Evolutionary conservation across 1,284 basidiomycete genomes (phyloP), one percentile per base, ranked within the genome.

Genomic region (Lignosus rhinocerotis): DNA sequence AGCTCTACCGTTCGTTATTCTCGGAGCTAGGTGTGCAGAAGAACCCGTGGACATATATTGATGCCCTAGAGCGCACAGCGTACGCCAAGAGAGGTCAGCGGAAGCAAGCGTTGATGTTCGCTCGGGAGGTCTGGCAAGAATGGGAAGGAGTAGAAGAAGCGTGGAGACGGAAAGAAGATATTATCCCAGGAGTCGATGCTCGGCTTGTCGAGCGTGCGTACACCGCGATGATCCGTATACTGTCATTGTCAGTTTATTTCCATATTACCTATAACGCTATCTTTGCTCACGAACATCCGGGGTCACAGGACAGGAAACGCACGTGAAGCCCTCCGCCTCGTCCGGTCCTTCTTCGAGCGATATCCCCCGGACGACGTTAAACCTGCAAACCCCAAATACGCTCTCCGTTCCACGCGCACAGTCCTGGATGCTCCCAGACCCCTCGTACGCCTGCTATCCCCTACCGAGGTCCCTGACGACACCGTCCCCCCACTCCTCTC

Each of bases 1-100:
- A 77, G 14, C 67, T 81, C 6, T 88, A 86, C 67, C 69, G 76
- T 58, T 73, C 72, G 7, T 59, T 87, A 3, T 88, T 82, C 59
- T 69, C 72, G 11, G 71, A 77, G 1, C 68, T 80, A 2, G 73
- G 71, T 5, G 72, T 85, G 0, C 56, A 64, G 51, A 77, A 79
- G 21, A 87, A 85, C 58, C 80, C 83, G 16, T 78, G 81, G 58
- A 78, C 81, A 4, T 88, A 83, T 65, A 73, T 89, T 16, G 83
- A 87, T 53, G 83, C 87, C 0, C 74, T 96, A 30, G 88, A 93
- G 67, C 76, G 84, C 30, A 91, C 90, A 62, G 78, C 80, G 0
- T 69, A 73, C 30, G 71, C 82, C 3, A 74, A 72, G 21, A 70
- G 71, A 16, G 75, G 76, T n/a, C 86, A 90, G 50, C 73, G 83